These are phyloP conservation scores for Coemansia sp. DNA, from an alignment of 192 early-diverging fungal genomes.

Conservation along the genomic window DNA sequence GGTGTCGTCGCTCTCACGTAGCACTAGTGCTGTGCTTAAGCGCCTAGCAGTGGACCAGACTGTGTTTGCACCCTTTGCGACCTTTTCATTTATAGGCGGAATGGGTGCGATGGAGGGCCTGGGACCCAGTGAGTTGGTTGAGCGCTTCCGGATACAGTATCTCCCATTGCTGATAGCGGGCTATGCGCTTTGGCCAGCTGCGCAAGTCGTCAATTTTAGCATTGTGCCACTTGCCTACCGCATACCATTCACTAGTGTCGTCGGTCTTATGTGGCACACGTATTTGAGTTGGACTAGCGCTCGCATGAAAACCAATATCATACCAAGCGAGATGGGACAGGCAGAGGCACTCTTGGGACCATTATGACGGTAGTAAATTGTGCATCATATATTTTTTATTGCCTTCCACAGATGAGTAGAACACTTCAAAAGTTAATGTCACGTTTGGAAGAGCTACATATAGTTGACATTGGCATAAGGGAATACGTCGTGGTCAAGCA, in stretches of 20 bases:
- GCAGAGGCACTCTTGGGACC: neutral
- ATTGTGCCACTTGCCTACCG: conserved; percentile 68
- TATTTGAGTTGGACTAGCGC: conserved; percentile 70
- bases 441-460: conserved; percentile 19
- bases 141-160: conserved; percentile 26
- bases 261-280: conserved; percentile 73
- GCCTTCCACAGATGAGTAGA: neutral
- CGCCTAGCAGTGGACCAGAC: conserved; percentile 39
- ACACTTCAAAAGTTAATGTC: neutral
- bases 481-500: conserved; percentile 60
- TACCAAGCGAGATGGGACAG: neutral
- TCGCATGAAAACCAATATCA: conserved; percentile 1
- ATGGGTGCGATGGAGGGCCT: conserved; percentile 45
- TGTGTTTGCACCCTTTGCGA: conserved; percentile 38
- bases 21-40: conserved; percentile 22
- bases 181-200: conserved; percentile 66
- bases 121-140: conserved; percentile 13
- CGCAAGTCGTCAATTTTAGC: conserved; percentile 72
- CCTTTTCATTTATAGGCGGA: conserved; percentile 31
- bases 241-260: conserved; percentile 66
- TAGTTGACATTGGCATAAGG: conserved; percentile 57
- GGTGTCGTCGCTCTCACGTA: neutral
- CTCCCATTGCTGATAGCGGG: conserved; percentile 23
- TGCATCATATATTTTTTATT: neutral
- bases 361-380: neutral